Evolutionary conservation across 2,329 filamentous ascomycete genomes (phyloP).

Genomic region (Aschersonia sp.): DNA sequence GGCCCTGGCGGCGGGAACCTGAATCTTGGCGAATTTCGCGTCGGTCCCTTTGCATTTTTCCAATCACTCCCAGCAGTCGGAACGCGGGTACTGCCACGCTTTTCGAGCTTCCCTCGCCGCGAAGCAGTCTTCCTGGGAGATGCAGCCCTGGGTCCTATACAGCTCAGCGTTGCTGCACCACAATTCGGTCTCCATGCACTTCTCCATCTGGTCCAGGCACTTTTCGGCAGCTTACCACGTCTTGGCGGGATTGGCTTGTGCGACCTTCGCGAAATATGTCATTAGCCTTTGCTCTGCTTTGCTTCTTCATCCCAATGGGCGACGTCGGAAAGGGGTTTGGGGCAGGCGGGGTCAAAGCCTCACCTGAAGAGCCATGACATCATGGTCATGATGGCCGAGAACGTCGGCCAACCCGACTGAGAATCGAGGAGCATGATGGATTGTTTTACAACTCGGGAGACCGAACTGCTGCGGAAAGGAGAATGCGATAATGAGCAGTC

Average conservation of each 20-base stretch:
- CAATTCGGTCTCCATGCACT: not conserved
- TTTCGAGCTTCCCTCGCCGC: not conserved
- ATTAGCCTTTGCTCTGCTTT: too few species aligned
- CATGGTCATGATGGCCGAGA: too few species aligned
- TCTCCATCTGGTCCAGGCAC: not conserved
- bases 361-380: too few species aligned
- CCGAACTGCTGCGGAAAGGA: too few species aligned
- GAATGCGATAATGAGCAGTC: too few species aligned
- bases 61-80: not conserved
- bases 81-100: not conserved
- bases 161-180: not conserved
- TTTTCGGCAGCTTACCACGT: not conserved
- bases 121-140: not conserved
- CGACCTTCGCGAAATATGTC: too few species aligned
- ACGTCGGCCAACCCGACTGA: too few species aligned
- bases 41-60: not conserved
- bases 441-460: too few species aligned
- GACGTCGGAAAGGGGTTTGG: too few species aligned
- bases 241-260: not conserved
- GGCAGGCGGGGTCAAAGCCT: too few species aligned
- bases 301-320: too few species aligned
- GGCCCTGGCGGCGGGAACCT: not conserved
- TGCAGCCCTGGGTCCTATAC: not conserved
- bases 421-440: too few species aligned
- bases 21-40: not conserved